These are phyloP conservation scores for Nannochloropsis gaditana DNA, from an alignment of 108 stramenopile species.

Conservation along the genomic window DNA sequence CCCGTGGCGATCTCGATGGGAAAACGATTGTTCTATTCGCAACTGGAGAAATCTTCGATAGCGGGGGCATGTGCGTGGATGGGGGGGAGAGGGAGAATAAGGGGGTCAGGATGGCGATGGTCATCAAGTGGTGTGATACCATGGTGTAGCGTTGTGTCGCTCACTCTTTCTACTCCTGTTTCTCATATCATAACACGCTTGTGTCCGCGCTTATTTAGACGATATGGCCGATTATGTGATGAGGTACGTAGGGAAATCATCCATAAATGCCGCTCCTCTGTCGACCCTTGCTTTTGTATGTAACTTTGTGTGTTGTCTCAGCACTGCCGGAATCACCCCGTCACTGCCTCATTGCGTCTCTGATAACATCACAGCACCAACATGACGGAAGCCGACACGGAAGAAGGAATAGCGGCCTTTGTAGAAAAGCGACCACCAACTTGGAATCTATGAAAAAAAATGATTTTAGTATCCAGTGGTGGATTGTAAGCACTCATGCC, in stretches of 20 bases:
- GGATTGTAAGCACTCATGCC: neutral
- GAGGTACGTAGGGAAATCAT: neutral
- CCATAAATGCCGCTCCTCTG: too few relatives aligned
- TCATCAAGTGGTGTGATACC: too few relatives aligned
- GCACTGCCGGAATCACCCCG: too few relatives aligned
- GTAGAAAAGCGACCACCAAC: conserved; percentile 51
- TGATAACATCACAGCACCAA: conserved; percentile 31
- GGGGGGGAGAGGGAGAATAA: neutral
- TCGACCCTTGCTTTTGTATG: too few relatives aligned
- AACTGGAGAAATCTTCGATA: conserved; percentile 45
- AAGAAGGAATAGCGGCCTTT: conserved; percentile 60
- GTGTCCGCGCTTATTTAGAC: conserved; percentile 46
- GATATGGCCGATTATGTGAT: conserved; percentile 59
- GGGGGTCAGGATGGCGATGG: neutral
- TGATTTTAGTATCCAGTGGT: neutral
- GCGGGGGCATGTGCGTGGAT: conserved; percentile 33
- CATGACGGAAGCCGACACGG: conserved; percentile 57
- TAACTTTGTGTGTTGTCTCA: too few relatives aligned
- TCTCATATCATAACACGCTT: neutral
- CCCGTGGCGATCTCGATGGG: conserved; percentile 55
- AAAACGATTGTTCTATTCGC: conserved; percentile 59
- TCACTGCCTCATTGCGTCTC: too few relatives aligned
- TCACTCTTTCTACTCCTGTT: neutral
- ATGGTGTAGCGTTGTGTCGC: too few relatives aligned
- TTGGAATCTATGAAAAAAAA: conserved; percentile 31